These are phyloP conservation scores for Kalanchoe fedtschenkoi DNA, from an alignment of 164 flowering plant species.

Conservation along the genomic window DNA sequence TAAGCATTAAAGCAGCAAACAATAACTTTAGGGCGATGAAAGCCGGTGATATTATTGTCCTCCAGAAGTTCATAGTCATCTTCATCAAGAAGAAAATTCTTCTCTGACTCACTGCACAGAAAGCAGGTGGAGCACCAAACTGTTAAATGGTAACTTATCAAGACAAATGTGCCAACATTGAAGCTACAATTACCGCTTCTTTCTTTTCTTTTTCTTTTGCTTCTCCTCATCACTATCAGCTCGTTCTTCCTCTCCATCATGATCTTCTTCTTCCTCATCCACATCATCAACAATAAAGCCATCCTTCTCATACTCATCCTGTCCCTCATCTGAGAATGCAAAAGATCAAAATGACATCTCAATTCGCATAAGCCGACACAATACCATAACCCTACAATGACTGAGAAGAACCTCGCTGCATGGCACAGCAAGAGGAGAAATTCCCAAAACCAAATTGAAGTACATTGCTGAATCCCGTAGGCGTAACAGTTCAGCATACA, in stretches of 20 bases:
- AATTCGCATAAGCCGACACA: not conserved
- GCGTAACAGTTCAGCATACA: too few relatives aligned
- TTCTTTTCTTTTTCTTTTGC: constrained; percentile 72
- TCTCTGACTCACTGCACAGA: constrained; percentile 49
- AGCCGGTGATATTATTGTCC: constrained; percentile 55
- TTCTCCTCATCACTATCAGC: constrained; percentile 41
- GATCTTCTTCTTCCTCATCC: constrained; percentile 65
- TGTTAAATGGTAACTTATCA: too few relatives aligned
- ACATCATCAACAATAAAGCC: constrained; percentile 88
- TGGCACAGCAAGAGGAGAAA: not conserved
- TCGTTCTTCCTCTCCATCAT: constrained; percentile 37
- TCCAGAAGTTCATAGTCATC: constrained; percentile 88
- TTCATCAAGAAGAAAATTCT: constrained; percentile 67
- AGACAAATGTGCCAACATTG: not conserved
- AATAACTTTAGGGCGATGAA: constrained; percentile 48
- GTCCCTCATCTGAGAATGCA: constrained; percentile 50
- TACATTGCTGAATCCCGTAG: too few relatives aligned
- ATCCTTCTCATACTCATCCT: constrained; percentile 89
- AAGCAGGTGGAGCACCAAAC: not conserved
- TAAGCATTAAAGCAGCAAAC: constrained; percentile 8
- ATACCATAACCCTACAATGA: too few relatives aligned
- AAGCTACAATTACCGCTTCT: constrained; percentile 39
- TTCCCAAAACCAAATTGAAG: not conserved
- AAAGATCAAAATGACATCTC: not conserved
- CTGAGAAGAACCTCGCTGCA: not conserved